These are phyloP conservation scores for Mycosphaerella sp. DNA, from an alignment of 2,329 filamentous ascomycete genomes.

Conservation along the genomic window DNA sequence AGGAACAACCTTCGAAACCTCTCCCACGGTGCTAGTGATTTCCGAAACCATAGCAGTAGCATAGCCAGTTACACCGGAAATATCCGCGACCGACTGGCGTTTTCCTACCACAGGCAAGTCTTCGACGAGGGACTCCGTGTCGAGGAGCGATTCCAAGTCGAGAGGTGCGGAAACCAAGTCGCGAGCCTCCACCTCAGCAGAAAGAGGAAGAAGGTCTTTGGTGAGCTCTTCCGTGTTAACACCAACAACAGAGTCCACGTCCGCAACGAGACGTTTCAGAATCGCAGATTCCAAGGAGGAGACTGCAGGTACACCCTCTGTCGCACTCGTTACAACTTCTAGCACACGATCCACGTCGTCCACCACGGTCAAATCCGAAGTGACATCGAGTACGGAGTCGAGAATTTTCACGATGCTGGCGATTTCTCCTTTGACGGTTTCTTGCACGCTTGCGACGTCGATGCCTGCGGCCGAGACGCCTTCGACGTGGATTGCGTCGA, in stretches of 20 bases:
- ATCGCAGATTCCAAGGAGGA: background rate
- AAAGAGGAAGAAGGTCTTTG: background rate
- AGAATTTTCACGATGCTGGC: background rate
- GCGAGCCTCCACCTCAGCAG: no score
- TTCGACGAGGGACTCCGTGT: background rate
- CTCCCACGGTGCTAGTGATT: constrained; percentile 11
- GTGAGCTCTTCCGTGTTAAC: background rate
- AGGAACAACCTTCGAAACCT: constrained; percentile 10
- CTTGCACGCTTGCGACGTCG: constrained; percentile 4
- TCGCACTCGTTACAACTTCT: background rate
- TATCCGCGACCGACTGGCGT: constrained; percentile 3
- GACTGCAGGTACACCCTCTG: constrained; percentile 1
- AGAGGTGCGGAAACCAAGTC: background rate
- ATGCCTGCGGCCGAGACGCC: constrained; percentile 1
- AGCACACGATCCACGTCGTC: constrained; percentile 3
- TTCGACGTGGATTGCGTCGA: background rate
- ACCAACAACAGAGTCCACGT: background rate
- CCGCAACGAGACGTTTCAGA: background rate
- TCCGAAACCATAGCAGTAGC: constrained; percentile 13
- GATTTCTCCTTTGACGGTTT: constrained; percentile 6
- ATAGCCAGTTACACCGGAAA: constrained; percentile 4
- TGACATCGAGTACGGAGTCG: constrained; percentile 2
- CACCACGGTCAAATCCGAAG: background rate
- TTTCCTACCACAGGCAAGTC: background rate
- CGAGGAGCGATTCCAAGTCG: background rate